A percentile compares a stretch with the other conserved stretches of the same genome.
These are phyloP conservation scores for Calonectria honghensis DNA, from an alignment of 2,329 filamentous ascomycete genomes.

Conservation along the genomic window DNA sequence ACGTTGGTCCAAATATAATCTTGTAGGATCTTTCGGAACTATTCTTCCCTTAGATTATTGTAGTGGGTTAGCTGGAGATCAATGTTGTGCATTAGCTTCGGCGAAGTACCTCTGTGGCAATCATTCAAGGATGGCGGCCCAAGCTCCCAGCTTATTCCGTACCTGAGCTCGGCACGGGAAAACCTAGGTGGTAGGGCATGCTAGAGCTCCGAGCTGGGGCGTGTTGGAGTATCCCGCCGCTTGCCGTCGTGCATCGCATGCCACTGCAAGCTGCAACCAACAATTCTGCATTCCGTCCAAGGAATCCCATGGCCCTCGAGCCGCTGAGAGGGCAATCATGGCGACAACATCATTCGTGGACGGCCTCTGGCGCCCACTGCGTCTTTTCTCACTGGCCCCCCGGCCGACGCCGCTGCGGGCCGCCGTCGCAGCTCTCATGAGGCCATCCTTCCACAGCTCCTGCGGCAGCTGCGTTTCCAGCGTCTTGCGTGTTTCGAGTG, in stretches of 20 bases:
- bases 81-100: too few relatives aligned
- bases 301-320: constrained; percentile 9
- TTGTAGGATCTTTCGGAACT: too few relatives aligned
- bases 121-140: not conserved
- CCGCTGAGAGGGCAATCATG: constrained; percentile 1
- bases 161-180: constrained; percentile 5
- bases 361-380: constrained; percentile 30
- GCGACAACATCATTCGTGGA: not conserved
- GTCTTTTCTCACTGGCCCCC: constrained; percentile 5
- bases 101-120: too few relatives aligned
- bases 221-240: not conserved
- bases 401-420: constrained; percentile 26
- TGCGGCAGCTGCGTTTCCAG: constrained; percentile 8
- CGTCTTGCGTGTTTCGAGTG: not conserved
- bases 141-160: constrained; percentile 20
- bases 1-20: too few relatives aligned
- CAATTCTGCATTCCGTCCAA: not conserved
- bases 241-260: not conserved
- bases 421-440: constrained; percentile 8
- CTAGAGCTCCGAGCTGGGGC: not conserved
- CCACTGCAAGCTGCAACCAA: constrained; percentile 8
- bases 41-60: too few relatives aligned
- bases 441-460: constrained; percentile 6
- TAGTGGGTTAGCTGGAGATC: too few relatives aligned
- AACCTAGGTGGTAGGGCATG: not conserved